A percentile compares a stretch with the other conserved stretches of the same genome.
These are phyloP conservation scores for Austroboletus olivaceoglutinosus DNA, from an alignment of 1,284 basidiomycete species.

Conservation along the genomic window DNA sequence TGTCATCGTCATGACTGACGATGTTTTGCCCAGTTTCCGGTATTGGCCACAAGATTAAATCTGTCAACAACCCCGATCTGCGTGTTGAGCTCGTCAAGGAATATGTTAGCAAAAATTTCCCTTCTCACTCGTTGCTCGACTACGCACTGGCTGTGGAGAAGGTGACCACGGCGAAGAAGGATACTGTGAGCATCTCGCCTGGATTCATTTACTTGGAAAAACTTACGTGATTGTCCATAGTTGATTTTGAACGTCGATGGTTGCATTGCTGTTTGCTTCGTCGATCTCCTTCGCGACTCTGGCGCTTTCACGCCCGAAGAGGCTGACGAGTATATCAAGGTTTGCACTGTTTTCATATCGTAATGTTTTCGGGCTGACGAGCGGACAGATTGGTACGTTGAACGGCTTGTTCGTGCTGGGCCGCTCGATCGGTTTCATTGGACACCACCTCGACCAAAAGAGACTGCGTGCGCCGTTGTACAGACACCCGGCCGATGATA, in stretches of 20 bases:
- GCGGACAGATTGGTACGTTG: slow-evolving; percentile 72
- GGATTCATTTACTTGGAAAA: neutral
- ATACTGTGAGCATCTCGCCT: slow-evolving; percentile 59
- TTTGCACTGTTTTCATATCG: slow-evolving; percentile 23
- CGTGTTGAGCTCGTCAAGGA: slow-evolving; percentile 98
- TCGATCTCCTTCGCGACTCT: slow-evolving; percentile 89
- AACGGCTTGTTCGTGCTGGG: slow-evolving; percentile 98
- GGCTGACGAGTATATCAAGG: slow-evolving; percentile 95
- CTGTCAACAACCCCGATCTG: slow-evolving; percentile 94
- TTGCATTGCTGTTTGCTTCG: slow-evolving; percentile 97
- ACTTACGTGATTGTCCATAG: slow-evolving; percentile 28
- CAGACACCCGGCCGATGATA: slow-evolving; percentile 86
- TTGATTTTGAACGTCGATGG: slow-evolving; percentile 96
- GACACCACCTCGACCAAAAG: slow-evolving; percentile 95
- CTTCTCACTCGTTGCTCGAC: slow-evolving; percentile 87
- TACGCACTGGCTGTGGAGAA: slow-evolving; percentile 99
- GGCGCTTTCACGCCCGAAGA: slow-evolving; percentile 96
- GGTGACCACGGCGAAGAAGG: slow-evolving; percentile 97
- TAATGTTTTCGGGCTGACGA: slow-evolving; percentile 6
- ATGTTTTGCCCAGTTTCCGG: slow-evolving; percentile 67
- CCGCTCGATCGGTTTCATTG: slow-evolving; percentile 96
- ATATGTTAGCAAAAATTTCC: slow-evolving; percentile 96
- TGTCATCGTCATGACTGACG: neutral
- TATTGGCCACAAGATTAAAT: slow-evolving; percentile 99
- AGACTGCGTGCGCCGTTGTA: slow-evolving; percentile 89